Conservation (phyloP, 2,329 filamentous ascomycete genomes). For the Atkinsonella hypoxylon region DNA sequence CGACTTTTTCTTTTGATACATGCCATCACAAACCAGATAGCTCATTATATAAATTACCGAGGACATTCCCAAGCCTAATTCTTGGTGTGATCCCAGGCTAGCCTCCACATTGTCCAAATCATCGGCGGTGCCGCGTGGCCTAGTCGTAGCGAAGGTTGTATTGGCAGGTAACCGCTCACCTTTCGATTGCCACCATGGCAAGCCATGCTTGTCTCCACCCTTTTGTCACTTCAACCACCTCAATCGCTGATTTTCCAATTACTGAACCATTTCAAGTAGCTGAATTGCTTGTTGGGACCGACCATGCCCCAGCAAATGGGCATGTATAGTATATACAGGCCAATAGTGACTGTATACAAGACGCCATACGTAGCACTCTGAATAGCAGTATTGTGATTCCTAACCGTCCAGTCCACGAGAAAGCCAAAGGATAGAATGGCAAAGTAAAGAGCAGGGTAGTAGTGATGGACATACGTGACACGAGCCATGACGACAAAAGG, state of each 20-base stretch:
- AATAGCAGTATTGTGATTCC: conserved; percentile 49
- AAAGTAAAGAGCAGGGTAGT: conserved; percentile 97
- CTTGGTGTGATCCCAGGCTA: background rate
- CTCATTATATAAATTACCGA: conserved; percentile 11
- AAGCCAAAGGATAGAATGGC: conserved; percentile 86
- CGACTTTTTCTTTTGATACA: conserved; percentile 12
- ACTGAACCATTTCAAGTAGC: conserved; percentile 87
- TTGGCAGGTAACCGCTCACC: background rate
- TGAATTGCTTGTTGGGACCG: conserved; percentile 71
- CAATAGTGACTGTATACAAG: conserved; percentile 63
- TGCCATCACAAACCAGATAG: conserved; percentile 11
- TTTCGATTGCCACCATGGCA: background rate
- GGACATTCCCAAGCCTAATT: conserved; percentile 8
- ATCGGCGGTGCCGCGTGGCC: too few relatives aligned
- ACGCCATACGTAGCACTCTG: conserved; percentile 60
- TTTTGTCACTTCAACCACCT: conserved; percentile 6
- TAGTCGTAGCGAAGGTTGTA: too few relatives aligned
- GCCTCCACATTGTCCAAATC: too few relatives aligned
- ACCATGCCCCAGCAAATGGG: conserved; percentile 96
- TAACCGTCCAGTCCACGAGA: conserved; percentile 71
- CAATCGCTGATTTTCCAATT: conserved; percentile 71
- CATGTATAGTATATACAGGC: conserved; percentile 80
- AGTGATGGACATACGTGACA: conserved; percentile 98
- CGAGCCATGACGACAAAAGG: conserved; percentile 96
- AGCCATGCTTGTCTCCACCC: background rate